Percentiles rank a stretch among this genome's conserved stretches.
phyloP scores from a whole-genome alignment of 352 stramenopile species.

The Phytophthora boehmeriae region DNA sequence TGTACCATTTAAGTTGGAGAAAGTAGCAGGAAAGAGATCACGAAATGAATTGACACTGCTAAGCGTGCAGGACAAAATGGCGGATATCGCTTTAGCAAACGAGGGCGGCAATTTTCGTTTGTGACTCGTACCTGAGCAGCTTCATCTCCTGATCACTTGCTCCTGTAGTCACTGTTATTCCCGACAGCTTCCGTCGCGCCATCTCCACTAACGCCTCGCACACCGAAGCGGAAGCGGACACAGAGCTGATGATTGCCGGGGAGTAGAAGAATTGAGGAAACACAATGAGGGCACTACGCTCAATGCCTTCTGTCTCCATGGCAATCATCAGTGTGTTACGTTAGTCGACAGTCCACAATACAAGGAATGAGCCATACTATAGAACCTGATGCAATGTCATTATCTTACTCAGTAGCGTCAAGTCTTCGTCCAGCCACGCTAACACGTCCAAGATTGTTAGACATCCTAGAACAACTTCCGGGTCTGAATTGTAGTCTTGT shows the following conservation, averaged over 20 bases:
- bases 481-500: conserved; percentile 17
- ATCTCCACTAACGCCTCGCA: conserved; percentile 49
- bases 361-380: not conserved
- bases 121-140: conserved; percentile 24
- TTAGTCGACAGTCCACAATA: conserved; percentile 2
- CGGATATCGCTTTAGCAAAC: not conserved
- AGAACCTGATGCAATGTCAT: not conserved
- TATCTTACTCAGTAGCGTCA: conserved; percentile 58
- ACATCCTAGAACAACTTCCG: conserved; percentile 43
- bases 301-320: conserved; percentile 33
- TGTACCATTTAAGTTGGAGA: conserved; percentile 16
- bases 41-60: conserved; percentile 26
- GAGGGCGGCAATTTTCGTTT: not conserved
- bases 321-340: not conserved
- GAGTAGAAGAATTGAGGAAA: conserved; percentile 60
- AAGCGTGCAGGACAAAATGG: not conserved
- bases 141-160: conserved; percentile 4
- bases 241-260: conserved; percentile 32
- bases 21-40: conserved; percentile 37
- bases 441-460: conserved; percentile 53
- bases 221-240: conserved; percentile 20
- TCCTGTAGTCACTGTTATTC: conserved; percentile 31
- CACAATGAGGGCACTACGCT: conserved; percentile 36
- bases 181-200: conserved; percentile 30
- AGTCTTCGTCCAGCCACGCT: conserved; percentile 60